phyloP scores from a whole-genome alignment of 768 basidiomycete species.

The Russula emetica region DNA sequence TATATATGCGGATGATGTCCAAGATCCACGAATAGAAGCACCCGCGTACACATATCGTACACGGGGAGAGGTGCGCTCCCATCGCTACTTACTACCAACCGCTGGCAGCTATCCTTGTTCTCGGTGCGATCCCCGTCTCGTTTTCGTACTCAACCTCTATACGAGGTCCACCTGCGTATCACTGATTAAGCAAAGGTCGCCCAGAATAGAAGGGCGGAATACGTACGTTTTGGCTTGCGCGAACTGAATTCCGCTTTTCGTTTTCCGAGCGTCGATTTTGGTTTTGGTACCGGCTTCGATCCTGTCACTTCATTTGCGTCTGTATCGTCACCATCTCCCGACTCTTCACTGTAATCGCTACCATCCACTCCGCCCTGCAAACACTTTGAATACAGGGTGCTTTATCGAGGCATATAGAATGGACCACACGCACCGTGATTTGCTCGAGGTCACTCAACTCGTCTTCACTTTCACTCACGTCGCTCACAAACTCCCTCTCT shows the following conservation, averaged over 20 bases:
- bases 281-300: conserved; percentile 12
- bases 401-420: background rate
- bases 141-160: conserved; percentile 25
- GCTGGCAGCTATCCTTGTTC: conserved; percentile 1
- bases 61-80: background rate
- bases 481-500: conserved; percentile 71
- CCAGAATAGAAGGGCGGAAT: background rate
- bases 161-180: conserved; percentile 18
- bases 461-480: conserved; percentile 65
- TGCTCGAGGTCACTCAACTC: conserved; percentile 66
- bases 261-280: conserved; percentile 17
- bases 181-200: background rate
- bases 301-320: background rate
- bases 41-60: background rate
- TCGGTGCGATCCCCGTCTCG: conserved; percentile 17
- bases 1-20: background rate
- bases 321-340: conserved; percentile 9
- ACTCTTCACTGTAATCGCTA: conserved; percentile 11
- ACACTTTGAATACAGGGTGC: background rate
- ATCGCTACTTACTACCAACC: conserved; percentile 17
- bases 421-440: conserved; percentile 45
- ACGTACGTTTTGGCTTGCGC: conserved; percentile 24
- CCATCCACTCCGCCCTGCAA: conserved; percentile 9
- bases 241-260: conserved; percentile 18
- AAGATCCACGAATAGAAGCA: background rate